Conservation (phyloP, 2,329 filamentous ascomycete genomes). For the Nemania serpens region DNA sequence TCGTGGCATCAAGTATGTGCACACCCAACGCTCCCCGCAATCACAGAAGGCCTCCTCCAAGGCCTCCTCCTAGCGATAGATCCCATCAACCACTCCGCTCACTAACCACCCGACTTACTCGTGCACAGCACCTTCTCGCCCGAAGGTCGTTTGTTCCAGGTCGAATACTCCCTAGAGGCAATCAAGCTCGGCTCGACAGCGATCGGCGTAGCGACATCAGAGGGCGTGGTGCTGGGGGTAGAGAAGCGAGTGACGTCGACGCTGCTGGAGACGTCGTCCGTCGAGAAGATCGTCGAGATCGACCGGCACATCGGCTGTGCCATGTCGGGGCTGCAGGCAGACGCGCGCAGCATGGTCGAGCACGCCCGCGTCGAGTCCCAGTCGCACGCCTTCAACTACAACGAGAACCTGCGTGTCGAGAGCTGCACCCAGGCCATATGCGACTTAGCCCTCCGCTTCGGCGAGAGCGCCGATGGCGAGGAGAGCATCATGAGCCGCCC, state of each 20-base stretch:
- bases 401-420: conserved; percentile 92
- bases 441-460: conserved; percentile 93
- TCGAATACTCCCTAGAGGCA: conserved; percentile 99
- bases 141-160: conserved; percentile 99
- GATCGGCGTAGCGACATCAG: conserved; percentile 94
- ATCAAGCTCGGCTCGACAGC: conserved; percentile 99
- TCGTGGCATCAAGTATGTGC: conserved; percentile 91
- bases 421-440: conserved; percentile 99
- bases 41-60: conserved; percentile 16
- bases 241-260: conserved; percentile 99
- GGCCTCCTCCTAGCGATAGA: neutral
- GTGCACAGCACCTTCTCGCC: conserved; percentile 90
- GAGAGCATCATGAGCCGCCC: conserved; percentile 98
- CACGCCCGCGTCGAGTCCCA: conserved; percentile 97
- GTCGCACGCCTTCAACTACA: conserved; percentile 97
- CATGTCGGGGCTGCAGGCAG: conserved; percentile 97
- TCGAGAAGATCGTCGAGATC: conserved; percentile 99
- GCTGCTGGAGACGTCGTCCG: conserved; percentile 94
- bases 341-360: conserved; percentile 96
- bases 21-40: neutral
- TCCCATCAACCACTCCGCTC: neutral
- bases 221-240: conserved; percentile 94
- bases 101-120: conserved; percentile 15
- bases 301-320: conserved; percentile 98
- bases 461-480: conserved; percentile 95